phyloP scores from a whole-genome alignment of 176 grass and related monocot genomes.

The Carex cristatella region DNA sequence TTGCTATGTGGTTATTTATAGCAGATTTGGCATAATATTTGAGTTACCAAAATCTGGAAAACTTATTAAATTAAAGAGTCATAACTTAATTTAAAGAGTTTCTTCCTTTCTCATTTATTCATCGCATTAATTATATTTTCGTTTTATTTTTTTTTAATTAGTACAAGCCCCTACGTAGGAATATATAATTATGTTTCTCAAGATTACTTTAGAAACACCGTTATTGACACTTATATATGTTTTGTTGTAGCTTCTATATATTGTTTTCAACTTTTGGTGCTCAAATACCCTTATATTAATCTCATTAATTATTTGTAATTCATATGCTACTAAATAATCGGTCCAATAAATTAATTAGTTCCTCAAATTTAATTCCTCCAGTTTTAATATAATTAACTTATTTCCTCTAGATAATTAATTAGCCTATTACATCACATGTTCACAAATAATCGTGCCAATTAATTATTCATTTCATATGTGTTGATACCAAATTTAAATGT shows the following conservation, averaged over 20 bases:
- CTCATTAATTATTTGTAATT: too few relatives aligned
- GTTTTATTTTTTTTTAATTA: not conserved
- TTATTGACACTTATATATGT: not conserved
- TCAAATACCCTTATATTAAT: not conserved
- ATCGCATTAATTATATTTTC: not conserved
- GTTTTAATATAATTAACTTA: too few relatives aligned
- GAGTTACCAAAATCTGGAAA: not conserved
- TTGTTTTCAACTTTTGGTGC: not conserved
- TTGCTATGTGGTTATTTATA: not conserved
- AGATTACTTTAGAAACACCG: not conserved
- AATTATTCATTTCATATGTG: too few relatives aligned
- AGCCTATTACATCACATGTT: too few relatives aligned
- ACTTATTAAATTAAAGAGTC: not conserved
- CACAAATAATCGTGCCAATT: too few relatives aligned
- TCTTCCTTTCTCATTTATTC: not conserved
- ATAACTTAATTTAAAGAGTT: not conserved
- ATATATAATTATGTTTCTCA: not conserved
- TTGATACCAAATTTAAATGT: too few relatives aligned
- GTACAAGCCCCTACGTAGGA: not conserved
- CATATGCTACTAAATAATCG: too few relatives aligned
- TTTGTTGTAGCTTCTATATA: not conserved
- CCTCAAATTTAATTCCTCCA: too few relatives aligned
- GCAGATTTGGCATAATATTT: not conserved
- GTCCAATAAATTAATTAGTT: too few relatives aligned
- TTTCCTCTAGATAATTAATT: too few relatives aligned